phyloP scores from a whole-genome alignment of 1,284 basidiomycete species.

The Earliella scabrosa region DNA sequence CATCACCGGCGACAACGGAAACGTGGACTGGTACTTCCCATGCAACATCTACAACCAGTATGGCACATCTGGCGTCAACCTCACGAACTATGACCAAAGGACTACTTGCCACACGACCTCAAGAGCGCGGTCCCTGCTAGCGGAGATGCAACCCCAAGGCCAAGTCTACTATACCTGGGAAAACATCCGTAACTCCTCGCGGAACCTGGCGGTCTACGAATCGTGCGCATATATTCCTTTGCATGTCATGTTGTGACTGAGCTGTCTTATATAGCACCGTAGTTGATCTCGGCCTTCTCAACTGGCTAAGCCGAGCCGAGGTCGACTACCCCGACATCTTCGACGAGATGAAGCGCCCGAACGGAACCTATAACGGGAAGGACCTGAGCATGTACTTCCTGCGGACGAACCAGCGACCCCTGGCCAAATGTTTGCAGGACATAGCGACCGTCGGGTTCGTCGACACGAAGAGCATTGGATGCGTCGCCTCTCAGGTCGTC shows the following conservation, averaged over 20 bases:
- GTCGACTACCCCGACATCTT: constrained; percentile 86
- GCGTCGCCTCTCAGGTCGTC: constrained; percentile 93
- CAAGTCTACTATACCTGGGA: constrained; percentile 96
- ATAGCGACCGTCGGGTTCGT: constrained; percentile 90
- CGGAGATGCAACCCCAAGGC: constrained; percentile 61
- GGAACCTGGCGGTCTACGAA: constrained; percentile 92
- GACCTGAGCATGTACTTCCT: constrained; percentile 87
- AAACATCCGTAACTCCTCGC: constrained; percentile 67
- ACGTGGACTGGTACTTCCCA: constrained; percentile 91
- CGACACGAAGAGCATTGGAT: constrained; percentile 93
- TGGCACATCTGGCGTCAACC: constrained; percentile 66
- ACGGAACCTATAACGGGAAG: constrained; percentile 78
- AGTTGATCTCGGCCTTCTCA: constrained; percentile 84
- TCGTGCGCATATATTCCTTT: constrained; percentile 58
- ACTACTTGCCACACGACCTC: constrained; percentile 78
- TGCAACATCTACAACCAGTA: constrained; percentile 89
- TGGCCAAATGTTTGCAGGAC: constrained; percentile 88
- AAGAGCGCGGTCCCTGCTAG: constrained; percentile 56
- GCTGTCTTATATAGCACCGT: constrained; percentile 61
- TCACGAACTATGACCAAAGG: constrained; percentile 64
- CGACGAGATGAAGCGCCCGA: constrained; percentile 72
- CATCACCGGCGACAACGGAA: constrained; percentile 62
- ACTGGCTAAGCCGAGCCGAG: constrained; percentile 81
- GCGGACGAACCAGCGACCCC: constrained; percentile 63
- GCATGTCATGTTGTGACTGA: background rate